Conservation (phyloP, 768 basidiomycete genomes). For the Leccinum truebloodii region DNA sequence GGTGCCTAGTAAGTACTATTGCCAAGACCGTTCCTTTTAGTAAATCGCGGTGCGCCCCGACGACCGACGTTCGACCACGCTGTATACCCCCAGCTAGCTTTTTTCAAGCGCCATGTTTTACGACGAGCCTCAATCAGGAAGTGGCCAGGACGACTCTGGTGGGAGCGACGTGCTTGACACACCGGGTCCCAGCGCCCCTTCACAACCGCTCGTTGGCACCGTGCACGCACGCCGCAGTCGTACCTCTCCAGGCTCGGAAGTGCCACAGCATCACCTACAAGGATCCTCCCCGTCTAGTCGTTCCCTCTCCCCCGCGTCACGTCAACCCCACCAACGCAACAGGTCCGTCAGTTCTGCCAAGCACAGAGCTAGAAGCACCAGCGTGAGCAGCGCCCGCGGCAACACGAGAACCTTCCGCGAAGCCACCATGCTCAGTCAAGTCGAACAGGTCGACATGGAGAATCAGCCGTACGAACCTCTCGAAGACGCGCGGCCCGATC, state of each 20-base stretch:
- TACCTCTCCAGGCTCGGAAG: constrained; percentile 54
- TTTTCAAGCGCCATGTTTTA: constrained; percentile 12
- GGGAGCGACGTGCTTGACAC: too few species aligned
- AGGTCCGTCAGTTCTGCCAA: constrained; percentile 54
- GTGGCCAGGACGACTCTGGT: constrained; percentile 27
- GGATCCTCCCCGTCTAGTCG: constrained; percentile 50
- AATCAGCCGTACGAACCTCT: constrained; percentile 37
- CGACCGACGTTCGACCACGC: too few species aligned
- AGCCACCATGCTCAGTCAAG: constrained; percentile 48
- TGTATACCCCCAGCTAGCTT: background rate
- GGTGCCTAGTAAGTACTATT: too few species aligned
- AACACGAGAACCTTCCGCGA: constrained; percentile 48
- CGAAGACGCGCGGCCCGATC: constrained; percentile 23
- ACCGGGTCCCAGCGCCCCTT: constrained; percentile 40
- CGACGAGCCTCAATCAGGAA: constrained; percentile 19
- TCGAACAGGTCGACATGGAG: constrained; percentile 46
- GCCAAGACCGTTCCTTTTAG: background rate
- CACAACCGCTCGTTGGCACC: constrained; percentile 34
- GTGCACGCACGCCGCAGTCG: constrained; percentile 49
- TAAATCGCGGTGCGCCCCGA: background rate
- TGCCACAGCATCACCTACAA: constrained; percentile 61
- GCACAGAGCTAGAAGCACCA: constrained; percentile 57
- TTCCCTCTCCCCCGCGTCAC: constrained; percentile 46
- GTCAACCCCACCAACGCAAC: constrained; percentile 46
- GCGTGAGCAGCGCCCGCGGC: constrained; percentile 58